Base-by-base conservation (phyloP, 257 asterid genomes). In the Verbena officinalis region DNA sequence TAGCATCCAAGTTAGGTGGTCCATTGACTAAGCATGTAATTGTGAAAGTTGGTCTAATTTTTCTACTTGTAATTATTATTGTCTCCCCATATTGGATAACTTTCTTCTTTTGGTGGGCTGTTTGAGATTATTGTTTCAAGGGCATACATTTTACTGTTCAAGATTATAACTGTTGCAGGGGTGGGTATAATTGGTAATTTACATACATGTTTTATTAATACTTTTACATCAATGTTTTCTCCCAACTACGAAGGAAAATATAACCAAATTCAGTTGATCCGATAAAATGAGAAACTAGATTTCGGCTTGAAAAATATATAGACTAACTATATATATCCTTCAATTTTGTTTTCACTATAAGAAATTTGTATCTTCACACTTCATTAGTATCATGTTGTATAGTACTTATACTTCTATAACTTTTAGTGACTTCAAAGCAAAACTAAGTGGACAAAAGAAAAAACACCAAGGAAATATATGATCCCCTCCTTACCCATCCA, bases 21-120 rank as follows among this genome's bases (percentile, higher is more conserved):
- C 80, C 78, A 75, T 78, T 75, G 85, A 79, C 76, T 74, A 74
- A 49, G 78, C 80, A 73, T 50, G 83, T 76, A 75, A 77, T 87
- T 72, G 85, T 66, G 84, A 82, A 73, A 73, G 42, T 73, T 65
- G 63, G 46, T 67, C 64, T 30, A 54, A 56, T 27, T 67, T 78
- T 70, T 81, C 74, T 86, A 73, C 62, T 63, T 44, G 52, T 78
- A 81, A 87, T 89, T 67, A 87, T 83, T 81, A 39, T 78, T 90
- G 97, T 87, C 97, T 80, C 87, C 80, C 75, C 72, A 59, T 67
- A 74, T 42, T 71, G 40, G 56, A 20, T 75, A 70, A 68, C 68
- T 71, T 83, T 84, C 68, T 75, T 72, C 77, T 78, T 82, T 77
- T 69, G 45, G 84, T 78, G 85, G 88, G 79, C 73, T 74, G 64